These are phyloP conservation scores for Friedmanniomyces endolithicus DNA, from an alignment of 495 filamentous ascomycete genomes.

Conservation along the genomic window DNA sequence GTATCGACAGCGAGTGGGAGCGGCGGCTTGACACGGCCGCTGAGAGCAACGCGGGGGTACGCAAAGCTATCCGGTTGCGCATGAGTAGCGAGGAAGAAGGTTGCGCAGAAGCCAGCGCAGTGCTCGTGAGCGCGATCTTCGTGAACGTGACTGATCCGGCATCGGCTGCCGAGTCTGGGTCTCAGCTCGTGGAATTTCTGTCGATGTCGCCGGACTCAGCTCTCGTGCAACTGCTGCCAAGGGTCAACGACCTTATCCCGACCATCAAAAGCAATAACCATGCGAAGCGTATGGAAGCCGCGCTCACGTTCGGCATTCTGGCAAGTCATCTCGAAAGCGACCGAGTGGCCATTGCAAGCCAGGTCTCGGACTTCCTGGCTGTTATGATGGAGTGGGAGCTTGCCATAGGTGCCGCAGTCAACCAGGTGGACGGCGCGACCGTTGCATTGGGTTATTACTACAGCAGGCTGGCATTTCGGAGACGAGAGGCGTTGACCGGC, in stretches of 20 bases:
- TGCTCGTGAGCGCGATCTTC: conserved; percentile 24
- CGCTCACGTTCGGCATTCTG: conserved; percentile 67
- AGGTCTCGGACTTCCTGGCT: conserved; percentile 33
- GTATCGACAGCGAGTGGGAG: conserved; percentile 75
- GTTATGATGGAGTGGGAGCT: conserved; percentile 39
- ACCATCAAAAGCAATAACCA: neutral
- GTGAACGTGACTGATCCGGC: conserved; percentile 2
- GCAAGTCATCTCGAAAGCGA: conserved; percentile 47
- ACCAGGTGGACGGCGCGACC: conserved; percentile 49
- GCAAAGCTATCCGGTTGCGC: conserved; percentile 40
- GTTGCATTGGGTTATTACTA: conserved; percentile 46
- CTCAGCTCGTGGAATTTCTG: conserved; percentile 12
- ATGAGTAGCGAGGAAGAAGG: neutral
- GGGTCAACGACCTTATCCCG: neutral
- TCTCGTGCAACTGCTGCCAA: neutral
- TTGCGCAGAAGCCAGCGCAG: conserved; percentile 8
- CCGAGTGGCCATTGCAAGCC: conserved; percentile 27
- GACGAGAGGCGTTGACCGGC: conserved; percentile 24
- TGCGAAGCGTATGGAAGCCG: conserved; percentile 38
- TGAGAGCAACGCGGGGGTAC: conserved; percentile 48
- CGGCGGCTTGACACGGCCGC: conserved; percentile 58
- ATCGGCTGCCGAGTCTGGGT: neutral
- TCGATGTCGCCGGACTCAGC: conserved; percentile 1
- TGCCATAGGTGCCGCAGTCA: conserved; percentile 48
- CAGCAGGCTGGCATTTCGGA: conserved; percentile 45